phyloP scores from a whole-genome alignment of 169 alveolate genomes.

The Plasmodium gonderi region DNA sequence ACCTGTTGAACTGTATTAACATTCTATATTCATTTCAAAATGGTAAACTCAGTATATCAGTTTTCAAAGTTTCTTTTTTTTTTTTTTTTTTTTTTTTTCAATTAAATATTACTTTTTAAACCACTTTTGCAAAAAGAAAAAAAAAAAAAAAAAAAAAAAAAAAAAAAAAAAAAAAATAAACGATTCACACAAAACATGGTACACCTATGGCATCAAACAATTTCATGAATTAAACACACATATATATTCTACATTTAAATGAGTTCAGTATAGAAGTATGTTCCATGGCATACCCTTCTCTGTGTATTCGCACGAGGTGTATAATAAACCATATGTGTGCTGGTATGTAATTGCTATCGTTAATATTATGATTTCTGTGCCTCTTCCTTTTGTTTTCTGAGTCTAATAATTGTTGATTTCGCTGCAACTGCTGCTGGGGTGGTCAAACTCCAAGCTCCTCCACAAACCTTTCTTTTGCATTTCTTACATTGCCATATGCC shows the following conservation, averaged over 20 bases:
- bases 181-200: background rate
- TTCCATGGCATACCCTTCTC: background rate
- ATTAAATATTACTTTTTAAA: background rate
- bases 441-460: slow-evolving; percentile 98
- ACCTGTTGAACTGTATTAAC: background rate
- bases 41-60: background rate
- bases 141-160: slow-evolving; percentile 12
- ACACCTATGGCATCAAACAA: background rate
- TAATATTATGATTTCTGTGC: slow-evolving; percentile 58
- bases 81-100: slow-evolving; percentile 11
- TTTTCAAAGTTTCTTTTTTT: slow-evolving; percentile 34
- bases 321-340: background rate
- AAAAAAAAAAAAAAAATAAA: slow-evolving; percentile 14
- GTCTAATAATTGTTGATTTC: slow-evolving; percentile 87
- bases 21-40: background rate
- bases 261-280: no score
- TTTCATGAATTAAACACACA: no score
- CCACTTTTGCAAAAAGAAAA: background rate
- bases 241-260: no score
- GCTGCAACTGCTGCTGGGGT: slow-evolving; percentile 97
- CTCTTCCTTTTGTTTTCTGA: slow-evolving; percentile 85
- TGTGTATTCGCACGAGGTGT: background rate
- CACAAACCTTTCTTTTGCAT: slow-evolving; percentile 95
- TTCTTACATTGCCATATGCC: slow-evolving; percentile 98
- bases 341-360: background rate